Evolutionary conservation across 495 filamentous ascomycete species (phyloP).

Genomic region (Penicillium chermesinum): DNA sequence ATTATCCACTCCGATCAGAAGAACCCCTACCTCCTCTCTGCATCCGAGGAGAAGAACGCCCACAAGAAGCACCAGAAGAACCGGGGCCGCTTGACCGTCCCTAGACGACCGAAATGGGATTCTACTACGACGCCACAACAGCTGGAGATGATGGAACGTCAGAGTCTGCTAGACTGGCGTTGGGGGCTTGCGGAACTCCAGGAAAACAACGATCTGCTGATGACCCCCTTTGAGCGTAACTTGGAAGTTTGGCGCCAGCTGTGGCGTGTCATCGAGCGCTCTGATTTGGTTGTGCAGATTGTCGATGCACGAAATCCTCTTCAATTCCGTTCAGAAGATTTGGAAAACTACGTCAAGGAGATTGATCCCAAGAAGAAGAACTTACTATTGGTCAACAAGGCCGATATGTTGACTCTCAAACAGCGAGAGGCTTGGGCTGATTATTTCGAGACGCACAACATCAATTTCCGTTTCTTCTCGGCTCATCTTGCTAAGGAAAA

Average conservation of each 20-base stretch:
- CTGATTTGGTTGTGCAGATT: conserved; percentile 95
- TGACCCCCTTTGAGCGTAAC: conserved; percentile 99
- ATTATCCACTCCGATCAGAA: conserved; percentile 94
- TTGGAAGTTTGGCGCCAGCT: conserved; percentile 97
- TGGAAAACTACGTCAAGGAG: conserved; percentile 92
- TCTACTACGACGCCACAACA: conserved; percentile 72
- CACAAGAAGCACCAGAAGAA: conserved; percentile 78
- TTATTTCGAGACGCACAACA: conserved; percentile 74
- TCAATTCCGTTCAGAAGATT: conserved; percentile 87
- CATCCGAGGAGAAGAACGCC: conserved; percentile 74
- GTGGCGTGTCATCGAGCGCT: conserved; percentile 97
- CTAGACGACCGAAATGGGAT: conserved; percentile 86
- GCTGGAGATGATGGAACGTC: conserved; percentile 73
- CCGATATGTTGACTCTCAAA: conserved; percentile 93
- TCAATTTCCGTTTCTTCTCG: conserved; percentile 94
- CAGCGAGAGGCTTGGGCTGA: conserved; percentile 84
- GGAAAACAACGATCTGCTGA: conserved; percentile 85
- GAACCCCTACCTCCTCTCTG: conserved; percentile 89
- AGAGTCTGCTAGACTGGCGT: conserved; percentile 82
- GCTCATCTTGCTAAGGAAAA: conserved; percentile 83
- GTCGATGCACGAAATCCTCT: conserved; percentile 95
- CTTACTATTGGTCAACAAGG: conserved; percentile 93
- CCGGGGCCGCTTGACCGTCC: conserved; percentile 74
- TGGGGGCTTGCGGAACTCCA: conserved; percentile 87
- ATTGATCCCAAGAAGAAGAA: conserved; percentile 86